Evolutionary conservation across 106 monocot genomes (phyloP), one percentile per base, ranked within the genome.

Genomic region (Platanthera guangdongensis): DNA sequence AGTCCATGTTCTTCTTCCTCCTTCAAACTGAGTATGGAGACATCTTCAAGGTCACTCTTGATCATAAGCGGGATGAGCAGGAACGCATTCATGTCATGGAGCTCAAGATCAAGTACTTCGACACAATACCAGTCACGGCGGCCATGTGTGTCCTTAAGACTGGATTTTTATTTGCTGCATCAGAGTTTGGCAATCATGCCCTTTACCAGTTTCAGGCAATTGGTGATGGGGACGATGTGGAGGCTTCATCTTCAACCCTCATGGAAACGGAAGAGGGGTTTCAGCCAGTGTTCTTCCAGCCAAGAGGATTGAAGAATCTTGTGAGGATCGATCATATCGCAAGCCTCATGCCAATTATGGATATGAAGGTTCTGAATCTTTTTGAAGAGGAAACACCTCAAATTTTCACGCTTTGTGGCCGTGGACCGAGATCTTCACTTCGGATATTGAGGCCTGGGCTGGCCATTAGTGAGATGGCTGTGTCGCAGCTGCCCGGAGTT

Each of bases 181-280:
- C 97, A 1, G 97, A 97, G 82, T 94, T 93, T 78, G 97, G 97
- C 13, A 93, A 97, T 74, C 97, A 97, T 76, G 82, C 86, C 0
- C 80, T 97, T 28, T 97, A 97, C 77, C 93, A 94, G 81, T 97
- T 97, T 75, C 90, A 84, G 83, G 87, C 89, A 15, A 97, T 97
- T 73, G 97, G 97, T 2, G 91, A 91, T 8, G 93, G 85, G n/a
- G 93, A 88, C 8, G 97, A 97, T 74, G 93, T 97, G n/a, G 97
- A 97, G 81, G 91, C 97, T 2, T 97, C 97, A 0, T 97, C 97
- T 0, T 81, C 84, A 0, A 97, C 87, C 4, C 51, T 97, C 54
- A 97, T 93, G 93, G 97, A 97, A 78, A 97, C 91, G 8, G 97
- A 97, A n/a, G 97, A 97, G 78, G 97, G 93, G 1, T 97, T 97